A percentile compares a stretch with the other conserved stretches of the same genome.
These are phyloP conservation scores for Acmispon strigosus DNA, from an alignment of 306 rosid genomes.

Conservation along the genomic window DNA sequence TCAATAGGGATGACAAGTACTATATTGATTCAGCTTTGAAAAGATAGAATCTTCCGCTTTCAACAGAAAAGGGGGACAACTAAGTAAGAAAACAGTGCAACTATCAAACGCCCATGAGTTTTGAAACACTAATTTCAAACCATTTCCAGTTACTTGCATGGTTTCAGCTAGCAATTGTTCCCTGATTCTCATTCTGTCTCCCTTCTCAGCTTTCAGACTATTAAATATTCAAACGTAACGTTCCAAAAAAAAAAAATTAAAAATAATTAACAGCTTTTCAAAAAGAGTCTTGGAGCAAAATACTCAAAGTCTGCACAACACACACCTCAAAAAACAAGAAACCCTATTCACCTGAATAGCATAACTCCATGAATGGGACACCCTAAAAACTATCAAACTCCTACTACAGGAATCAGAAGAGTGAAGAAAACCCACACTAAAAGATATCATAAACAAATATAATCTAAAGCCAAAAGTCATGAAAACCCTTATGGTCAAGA, in stretches of 20 bases:
- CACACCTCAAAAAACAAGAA: too few species aligned
- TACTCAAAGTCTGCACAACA: too few species aligned
- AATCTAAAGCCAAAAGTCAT: too few species aligned
- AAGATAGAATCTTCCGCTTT: background rate
- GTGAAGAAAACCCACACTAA: too few species aligned
- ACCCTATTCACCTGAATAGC: too few species aligned
- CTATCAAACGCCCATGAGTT: background rate
- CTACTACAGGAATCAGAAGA: background rate
- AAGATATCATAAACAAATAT: too few species aligned
- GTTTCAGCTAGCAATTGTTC: background rate
- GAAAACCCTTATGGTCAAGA: too few species aligned
- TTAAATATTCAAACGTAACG: conserved; percentile 26
- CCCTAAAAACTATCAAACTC: conserved; percentile 11
- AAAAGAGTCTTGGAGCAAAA: too few species aligned
- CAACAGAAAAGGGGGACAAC: background rate
- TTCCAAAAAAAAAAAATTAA: conserved; percentile 16
- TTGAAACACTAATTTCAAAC: too few species aligned
- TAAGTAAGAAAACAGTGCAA: background rate
- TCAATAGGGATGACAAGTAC: background rate
- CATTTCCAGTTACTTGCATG: background rate
- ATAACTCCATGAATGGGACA: too few species aligned
- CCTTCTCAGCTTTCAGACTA: background rate
- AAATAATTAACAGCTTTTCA: background rate
- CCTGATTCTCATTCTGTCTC: background rate
- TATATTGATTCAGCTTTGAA: background rate